These are phyloP conservation scores for Besnoitia besnoiti DNA, from an alignment of 169 alveolate species.

Conservation along the genomic window DNA sequence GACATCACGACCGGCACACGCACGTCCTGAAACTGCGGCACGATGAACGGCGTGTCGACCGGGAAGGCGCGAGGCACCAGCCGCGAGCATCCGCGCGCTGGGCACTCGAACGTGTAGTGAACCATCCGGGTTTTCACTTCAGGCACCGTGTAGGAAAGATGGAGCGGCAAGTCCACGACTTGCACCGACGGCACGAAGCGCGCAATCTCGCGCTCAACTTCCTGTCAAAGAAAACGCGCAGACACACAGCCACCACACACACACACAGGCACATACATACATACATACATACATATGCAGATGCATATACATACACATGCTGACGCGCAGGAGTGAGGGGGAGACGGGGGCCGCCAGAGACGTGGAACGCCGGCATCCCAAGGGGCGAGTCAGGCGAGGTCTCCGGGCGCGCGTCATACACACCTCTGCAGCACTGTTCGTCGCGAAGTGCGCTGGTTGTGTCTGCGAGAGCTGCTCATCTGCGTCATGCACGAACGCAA, in stretches of 20 bases:
- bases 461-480: too few species aligned
- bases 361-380: too few species aligned
- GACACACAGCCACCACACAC: background rate
- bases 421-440: too few species aligned
- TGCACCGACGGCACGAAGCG: background rate
- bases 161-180: slow-evolving; percentile 22
- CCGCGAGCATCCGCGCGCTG: slow-evolving; percentile 1
- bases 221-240: background rate
- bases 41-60: slow-evolving; percentile 50
- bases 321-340: background rate
- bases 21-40: slow-evolving; percentile 33
- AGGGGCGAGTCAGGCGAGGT: too few species aligned
- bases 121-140: slow-evolving; percentile 37
- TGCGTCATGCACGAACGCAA: too few species aligned
- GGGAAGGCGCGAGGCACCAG: slow-evolving; percentile 38
- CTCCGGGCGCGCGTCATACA: too few species aligned
- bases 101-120: slow-evolving; percentile 8
- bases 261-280: background rate
- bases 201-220: background rate
- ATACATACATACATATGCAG: too few species aligned
- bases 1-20: slow-evolving; percentile 36
- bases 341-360: too few species aligned
- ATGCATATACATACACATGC: background rate
- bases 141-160: slow-evolving; percentile 18
- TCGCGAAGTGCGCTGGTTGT: too few species aligned